A percentile compares a stretch with the other conserved stretches of the same genome.
These are phyloP conservation scores for Hypoxylon rickii DNA, from an alignment of 495 filamentous ascomycete species.

Conservation along the genomic window DNA sequence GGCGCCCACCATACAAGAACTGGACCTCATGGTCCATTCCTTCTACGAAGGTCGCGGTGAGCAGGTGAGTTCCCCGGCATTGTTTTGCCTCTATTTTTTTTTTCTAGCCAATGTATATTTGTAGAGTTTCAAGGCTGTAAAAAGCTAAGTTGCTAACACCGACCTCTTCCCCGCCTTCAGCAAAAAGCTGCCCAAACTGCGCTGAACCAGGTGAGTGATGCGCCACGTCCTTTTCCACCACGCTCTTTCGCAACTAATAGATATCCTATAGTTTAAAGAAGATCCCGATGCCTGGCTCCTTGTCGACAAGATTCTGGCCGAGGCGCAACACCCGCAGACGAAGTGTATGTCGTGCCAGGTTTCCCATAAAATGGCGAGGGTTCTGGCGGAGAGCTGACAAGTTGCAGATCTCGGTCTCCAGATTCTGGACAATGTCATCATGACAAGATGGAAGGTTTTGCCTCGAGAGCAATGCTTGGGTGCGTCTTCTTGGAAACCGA, in stretches of 20 bases:
- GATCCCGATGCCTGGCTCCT: slow-evolving; percentile 97
- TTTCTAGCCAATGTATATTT: too few relatives aligned
- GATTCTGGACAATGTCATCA: slow-evolving; percentile 96
- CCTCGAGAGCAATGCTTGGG: slow-evolving; percentile 95
- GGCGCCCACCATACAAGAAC: slow-evolving; percentile 77
- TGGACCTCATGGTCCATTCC: slow-evolving; percentile 92
- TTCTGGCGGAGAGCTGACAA: slow-evolving; percentile 49
- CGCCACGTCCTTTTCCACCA: slow-evolving; percentile 12
- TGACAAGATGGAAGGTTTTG: slow-evolving; percentile 98
- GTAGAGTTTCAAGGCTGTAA: slow-evolving; percentile 6
- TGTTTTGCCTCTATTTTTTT: slow-evolving; percentile 1
- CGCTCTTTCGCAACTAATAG: slow-evolving; percentile 32
- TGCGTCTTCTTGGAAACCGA: slow-evolving; percentile 39
- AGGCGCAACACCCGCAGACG: slow-evolving; percentile 88
- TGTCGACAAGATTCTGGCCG: slow-evolving; percentile 92
- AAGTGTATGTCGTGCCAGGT: slow-evolving; percentile 72
- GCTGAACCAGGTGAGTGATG: slow-evolving; percentile 81
- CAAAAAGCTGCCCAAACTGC: slow-evolving; percentile 97
- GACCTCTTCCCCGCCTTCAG: slow-evolving; percentile 54
- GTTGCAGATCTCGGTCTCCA: slow-evolving; percentile 84
- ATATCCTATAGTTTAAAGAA: slow-evolving; percentile 81
- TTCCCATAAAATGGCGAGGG: slow-evolving; percentile 1
- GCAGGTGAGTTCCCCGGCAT: slow-evolving; percentile 62
- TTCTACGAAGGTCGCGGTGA: slow-evolving; percentile 97
- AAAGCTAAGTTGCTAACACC: slow-evolving; percentile 35